Evolutionary conservation across 441 rosid species (phyloP), one percentile per base, ranked within the genome.

Genomic region (Pelargonium australe): DNA sequence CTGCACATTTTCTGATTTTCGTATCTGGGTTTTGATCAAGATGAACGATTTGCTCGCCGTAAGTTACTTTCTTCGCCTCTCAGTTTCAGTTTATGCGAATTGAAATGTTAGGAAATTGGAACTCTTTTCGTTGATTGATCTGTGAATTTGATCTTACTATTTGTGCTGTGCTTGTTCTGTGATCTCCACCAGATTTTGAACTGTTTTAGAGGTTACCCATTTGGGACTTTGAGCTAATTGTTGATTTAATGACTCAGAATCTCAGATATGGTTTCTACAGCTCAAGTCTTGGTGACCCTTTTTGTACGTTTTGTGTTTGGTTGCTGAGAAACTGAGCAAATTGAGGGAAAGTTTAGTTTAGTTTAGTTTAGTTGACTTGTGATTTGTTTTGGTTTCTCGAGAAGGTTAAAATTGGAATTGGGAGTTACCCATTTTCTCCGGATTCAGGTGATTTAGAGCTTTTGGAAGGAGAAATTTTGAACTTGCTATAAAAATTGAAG

Each of bases 31-130:
- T 57, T 19, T 10, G 62, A 57, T 57, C 62, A 57, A 19, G 12
- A 57, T 57, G 62, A 57, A 57, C 62, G 62, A 57, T 57, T 57
- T 57, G 62, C 62, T 57, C 28, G 20, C 62, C 28, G 62, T 57
- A 23, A 57, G 62, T 57, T 12, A 53, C 60, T 13, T 53, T n/a
- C 16, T n/a, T 14, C 6, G 41, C 16, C 16, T 51, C 14, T n/a
- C 11, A 2, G 41, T 7, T 51, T 13, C 62, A 17, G 62, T 23
- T 57, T 10, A 9, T 10, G 12, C 17, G 7, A 37, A 37, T 37
- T 5, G 8, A 37, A 37, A 37, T 37, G 41, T 37, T 37, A 6
- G 41, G 41, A 37, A 37, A 37, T 37, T 37, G 2, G 13, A 23
- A 16, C 62, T 57, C 28, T 17, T 20, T 16, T 17, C 17, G 7